These are phyloP conservation scores for Phytophthora crassamura DNA, from an alignment of 352 stramenopile species.

Conservation along the genomic window DNA sequence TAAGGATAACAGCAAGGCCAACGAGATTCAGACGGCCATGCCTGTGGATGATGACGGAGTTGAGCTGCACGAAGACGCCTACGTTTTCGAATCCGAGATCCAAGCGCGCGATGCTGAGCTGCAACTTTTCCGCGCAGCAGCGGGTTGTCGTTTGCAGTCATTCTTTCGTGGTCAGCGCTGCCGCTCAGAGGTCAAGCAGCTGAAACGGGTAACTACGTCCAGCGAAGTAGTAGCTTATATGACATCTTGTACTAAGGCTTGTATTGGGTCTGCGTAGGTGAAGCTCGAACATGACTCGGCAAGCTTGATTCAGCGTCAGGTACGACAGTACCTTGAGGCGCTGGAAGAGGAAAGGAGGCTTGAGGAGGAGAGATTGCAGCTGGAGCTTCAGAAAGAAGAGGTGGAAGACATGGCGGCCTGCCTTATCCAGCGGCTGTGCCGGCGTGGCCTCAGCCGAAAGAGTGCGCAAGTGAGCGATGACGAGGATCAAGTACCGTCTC, in stretches of 20 bases:
- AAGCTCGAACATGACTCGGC: slow-evolving; percentile 33
- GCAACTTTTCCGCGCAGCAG: slow-evolving; percentile 29
- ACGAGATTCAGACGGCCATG: slow-evolving; percentile 1
- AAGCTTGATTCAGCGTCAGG: slow-evolving; percentile 31
- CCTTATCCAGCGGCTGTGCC: slow-evolving; percentile 49
- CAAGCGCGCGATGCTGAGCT: slow-evolving; percentile 27
- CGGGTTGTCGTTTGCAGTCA: slow-evolving; percentile 42
- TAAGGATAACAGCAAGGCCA: slow-evolving; percentile 9
- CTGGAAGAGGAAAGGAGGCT: slow-evolving; percentile 2
- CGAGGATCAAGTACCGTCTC: not conserved
- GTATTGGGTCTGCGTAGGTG: slow-evolving; percentile 4
- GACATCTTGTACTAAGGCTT: not conserved
- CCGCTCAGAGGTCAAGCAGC: slow-evolving; percentile 28
- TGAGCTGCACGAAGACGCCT: slow-evolving; percentile 28
- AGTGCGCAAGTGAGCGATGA: not conserved
- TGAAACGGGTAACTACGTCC: slow-evolving; percentile 33
- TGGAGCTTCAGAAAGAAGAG: slow-evolving; percentile 41
- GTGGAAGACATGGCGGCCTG: slow-evolving; percentile 51
- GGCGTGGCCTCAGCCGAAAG: slow-evolving; percentile 15
- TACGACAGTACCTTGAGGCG: slow-evolving; percentile 25
- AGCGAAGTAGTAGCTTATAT: not conserved
- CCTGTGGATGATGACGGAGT: slow-evolving; percentile 11
- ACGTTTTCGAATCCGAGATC: slow-evolving; percentile 31
- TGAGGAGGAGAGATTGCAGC: slow-evolving; percentile 22
- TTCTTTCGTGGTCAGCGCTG: slow-evolving; percentile 38